Evolutionary conservation across 2,329 filamentous ascomycete genomes (phyloP), one percentile per base, ranked within the genome.

Genomic region (Cladophialophora carrionii): DNA sequence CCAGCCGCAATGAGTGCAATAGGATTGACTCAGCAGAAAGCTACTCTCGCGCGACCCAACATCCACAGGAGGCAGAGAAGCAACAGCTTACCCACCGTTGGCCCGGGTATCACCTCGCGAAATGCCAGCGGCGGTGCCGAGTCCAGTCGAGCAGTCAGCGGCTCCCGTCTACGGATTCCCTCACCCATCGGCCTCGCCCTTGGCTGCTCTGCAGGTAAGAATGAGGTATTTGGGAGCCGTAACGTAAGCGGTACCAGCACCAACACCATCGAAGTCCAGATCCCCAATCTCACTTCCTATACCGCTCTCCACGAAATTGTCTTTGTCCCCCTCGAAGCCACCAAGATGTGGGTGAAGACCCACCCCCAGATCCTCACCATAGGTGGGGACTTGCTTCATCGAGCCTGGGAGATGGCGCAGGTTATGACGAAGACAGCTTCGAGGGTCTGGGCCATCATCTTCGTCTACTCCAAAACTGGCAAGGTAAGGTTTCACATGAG

Each of bases 381-480:
- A 4, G 63, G 61, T 9, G 64, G 61, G 49, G 57, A 64, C 10
- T 29, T 62, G 12, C 17, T 64, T 17, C 63, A 62, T 41, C 60
- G 65, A 46, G 61, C 37, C n/a, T 65, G 65, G 66, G 64, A 66
- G 32, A 72, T 72, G 71, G 32, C 61, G 12, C 59, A 62, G 56
- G 52, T 67, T 29, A 66, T 69, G 41, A 46, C 46, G 14, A 58
- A 34, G 34, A 72, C 71, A n/a, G 61, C 43, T 12, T 64, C 55
- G 55, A 59, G 48, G 24, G 52, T 68, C 10, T 72, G 65, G 65
- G 57, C 56, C 17, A 49, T 71, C 14, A 34, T 68, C 9, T 69
- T 67, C 57, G 67, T 68, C 12, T 71, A 71, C 62, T 68, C 64
- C 17, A 69, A 70, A 22, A 71, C 69, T 3, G 71, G 71, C 14